Evolutionary conservation across 257 asterid genomes (phyloP), one percentile per base, ranked within the genome.

Genomic region (Solanum virginianum): DNA sequence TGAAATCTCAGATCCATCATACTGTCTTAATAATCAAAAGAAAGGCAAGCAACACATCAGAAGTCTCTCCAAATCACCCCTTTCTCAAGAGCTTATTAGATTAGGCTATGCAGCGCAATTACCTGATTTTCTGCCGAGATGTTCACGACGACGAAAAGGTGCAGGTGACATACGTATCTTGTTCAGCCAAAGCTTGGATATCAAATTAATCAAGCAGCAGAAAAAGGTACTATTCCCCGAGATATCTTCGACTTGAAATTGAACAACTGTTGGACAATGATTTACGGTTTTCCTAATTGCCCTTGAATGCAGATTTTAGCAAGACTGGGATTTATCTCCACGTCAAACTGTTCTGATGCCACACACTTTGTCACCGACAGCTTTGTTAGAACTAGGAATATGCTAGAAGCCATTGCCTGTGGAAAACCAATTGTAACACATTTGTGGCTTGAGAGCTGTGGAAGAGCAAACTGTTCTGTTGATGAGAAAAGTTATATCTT

Each of bases 401-500:
- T 95, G 98, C 84, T 93, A 90, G 96, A 92, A 90, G 92, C 97
- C 87, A 93, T 93, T 86, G 95, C 96, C 63, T 88, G 85, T 70
- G 98, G 97, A 49, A 93, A 88, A 89, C 97, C 90, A 68, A 94
- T 92, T 86, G 95, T 95, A 84, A 93, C 97, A 53, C 94, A 88
- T 90, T 90, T 88, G 75, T 93, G 98, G 98, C 95, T 95, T 57
- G 92, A 93, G 92, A 90, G 91, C 91, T 95, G 98, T 85, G 89
- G 90, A 12, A 96, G 88, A 88, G 93, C 93, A 71, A 91, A 90
- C 59, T 92, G 84, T 88, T 86, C 66, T 56, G 88, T 95, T 83
- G 91, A 91, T 80, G 97, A 92, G 89, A 92, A 88, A 87, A 86
- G 51, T 80, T 92, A 86, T 87, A 95, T 95, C 53, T 84, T 95